Percentiles rank a stretch among this genome's conserved stretches.
Evolutionary conservation across 2,329 filamentous ascomycete genomes (phyloP).

Genomic region (Diplodia sapinea): DNA sequence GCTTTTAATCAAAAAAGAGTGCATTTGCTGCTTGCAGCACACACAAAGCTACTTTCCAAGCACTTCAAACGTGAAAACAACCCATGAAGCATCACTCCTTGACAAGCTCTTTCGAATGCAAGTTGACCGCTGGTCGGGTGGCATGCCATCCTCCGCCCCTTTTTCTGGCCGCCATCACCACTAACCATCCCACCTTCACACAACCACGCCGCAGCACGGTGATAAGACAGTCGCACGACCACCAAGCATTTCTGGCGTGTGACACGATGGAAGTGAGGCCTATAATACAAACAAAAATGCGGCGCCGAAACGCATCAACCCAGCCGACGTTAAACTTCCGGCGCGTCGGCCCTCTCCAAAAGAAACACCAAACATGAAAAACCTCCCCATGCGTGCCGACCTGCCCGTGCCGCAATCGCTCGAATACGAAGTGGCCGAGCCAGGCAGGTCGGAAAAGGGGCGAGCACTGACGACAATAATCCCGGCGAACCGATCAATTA

Average conservation of each 20-base stretch:
- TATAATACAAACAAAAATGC: too few species aligned
- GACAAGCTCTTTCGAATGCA: too few species aligned
- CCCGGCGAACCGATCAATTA: not conserved
- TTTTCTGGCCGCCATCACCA: too few species aligned
- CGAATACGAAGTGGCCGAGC: not conserved
- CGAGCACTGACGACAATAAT: not conserved
- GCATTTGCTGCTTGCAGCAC: slow-evolving; percentile 22
- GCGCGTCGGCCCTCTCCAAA: not conserved
- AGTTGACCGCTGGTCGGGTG: too few species aligned
- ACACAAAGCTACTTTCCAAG: not conserved
- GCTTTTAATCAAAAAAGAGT: slow-evolving; percentile 17
- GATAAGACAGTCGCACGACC: not conserved
- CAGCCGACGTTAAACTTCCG: too few species aligned
- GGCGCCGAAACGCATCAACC: not conserved
- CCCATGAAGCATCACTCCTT: too few species aligned
- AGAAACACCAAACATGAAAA: not conserved
- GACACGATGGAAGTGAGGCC: not conserved
- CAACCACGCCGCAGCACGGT: not conserved
- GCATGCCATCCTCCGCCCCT: too few species aligned
- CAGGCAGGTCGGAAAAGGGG: not conserved
- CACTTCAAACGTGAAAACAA: not conserved
- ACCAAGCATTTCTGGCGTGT: not conserved
- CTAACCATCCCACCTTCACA: too few species aligned
- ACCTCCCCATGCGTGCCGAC: not conserved
- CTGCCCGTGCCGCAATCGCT: not conserved